A percentile compares a stretch with the other conserved stretches of the same genome.
These are phyloP conservation scores for Blastocystis hominis DNA, from an alignment of 352 stramenopile genomes.

Conservation along the genomic window DNA sequence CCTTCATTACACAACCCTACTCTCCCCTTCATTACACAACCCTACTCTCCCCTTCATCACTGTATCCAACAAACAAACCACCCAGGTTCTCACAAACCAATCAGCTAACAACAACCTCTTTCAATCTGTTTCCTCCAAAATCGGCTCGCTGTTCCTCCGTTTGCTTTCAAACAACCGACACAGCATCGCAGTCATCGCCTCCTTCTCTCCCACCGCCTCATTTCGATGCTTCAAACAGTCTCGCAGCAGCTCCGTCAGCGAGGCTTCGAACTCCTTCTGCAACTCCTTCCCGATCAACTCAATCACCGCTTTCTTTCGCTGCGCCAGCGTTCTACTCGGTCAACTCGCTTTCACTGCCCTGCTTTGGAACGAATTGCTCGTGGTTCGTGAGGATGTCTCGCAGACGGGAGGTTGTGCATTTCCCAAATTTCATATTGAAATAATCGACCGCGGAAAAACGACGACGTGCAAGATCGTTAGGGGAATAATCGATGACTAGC, in stretches of 20 bases:
- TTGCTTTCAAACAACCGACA: background rate
- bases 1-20: no score
- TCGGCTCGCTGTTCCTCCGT: background rate
- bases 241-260: background rate
- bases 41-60: no score
- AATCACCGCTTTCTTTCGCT: background rate
- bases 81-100: no score
- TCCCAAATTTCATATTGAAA: constrained; percentile 7
- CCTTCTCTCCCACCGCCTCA: background rate
- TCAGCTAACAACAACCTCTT: background rate
- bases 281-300: background rate
- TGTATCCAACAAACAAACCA: no score
- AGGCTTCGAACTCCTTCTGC: background rate
- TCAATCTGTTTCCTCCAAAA: constrained; percentile 47
- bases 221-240: background rate
- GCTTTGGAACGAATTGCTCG: background rate
- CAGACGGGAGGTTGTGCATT: background rate
- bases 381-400: background rate
- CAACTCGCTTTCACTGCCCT: background rate
- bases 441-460: constrained; percentile 17
- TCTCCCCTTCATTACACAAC: no score
- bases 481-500: background rate
- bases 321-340: background rate
- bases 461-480: background rate
- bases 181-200: background rate